Conservation (phyloP, 2,329 filamentous ascomycete species). For the Neospermospora avenae region DNA sequence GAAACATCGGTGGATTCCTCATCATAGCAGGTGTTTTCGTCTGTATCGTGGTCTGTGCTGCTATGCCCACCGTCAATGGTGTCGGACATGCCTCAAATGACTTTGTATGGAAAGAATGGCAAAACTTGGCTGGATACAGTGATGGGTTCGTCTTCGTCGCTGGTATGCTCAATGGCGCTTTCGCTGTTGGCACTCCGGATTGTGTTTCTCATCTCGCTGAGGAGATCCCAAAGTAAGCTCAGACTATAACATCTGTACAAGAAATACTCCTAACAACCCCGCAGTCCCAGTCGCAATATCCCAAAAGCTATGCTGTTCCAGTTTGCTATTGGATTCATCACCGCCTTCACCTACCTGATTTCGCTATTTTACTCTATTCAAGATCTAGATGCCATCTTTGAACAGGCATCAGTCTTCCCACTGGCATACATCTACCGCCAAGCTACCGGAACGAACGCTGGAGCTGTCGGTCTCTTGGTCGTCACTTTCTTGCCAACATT, state of each 20-base stretch:
- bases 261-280: neutral
- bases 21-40: constrained; percentile 51
- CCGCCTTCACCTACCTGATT: constrained; percentile 49
- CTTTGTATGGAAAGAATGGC: constrained; percentile 43
- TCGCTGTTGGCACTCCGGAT: constrained; percentile 64
- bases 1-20: constrained; percentile 50
- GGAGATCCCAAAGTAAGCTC: constrained; percentile 49
- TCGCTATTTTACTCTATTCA: constrained; percentile 55
- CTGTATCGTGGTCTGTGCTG: constrained; percentile 51
- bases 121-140: constrained; percentile 43
- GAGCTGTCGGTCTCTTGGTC: constrained; percentile 49
- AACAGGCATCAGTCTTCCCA: constrained; percentile 51
- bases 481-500: constrained; percentile 51
- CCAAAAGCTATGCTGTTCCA: constrained; percentile 50
- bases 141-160: constrained; percentile 54
- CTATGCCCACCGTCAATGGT: constrained; percentile 47
- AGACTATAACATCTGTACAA: neutral
- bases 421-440: constrained; percentile 64
- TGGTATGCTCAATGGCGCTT: constrained; percentile 66
- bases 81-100: constrained; percentile 37
- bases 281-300: constrained; percentile 44
- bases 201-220: constrained; percentile 63
- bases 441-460: constrained; percentile 49
- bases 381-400: constrained; percentile 50
- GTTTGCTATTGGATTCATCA: constrained; percentile 46